phyloP scores from a whole-genome alignment of 768 basidiomycete genomes.

The Collybia sordida region DNA sequence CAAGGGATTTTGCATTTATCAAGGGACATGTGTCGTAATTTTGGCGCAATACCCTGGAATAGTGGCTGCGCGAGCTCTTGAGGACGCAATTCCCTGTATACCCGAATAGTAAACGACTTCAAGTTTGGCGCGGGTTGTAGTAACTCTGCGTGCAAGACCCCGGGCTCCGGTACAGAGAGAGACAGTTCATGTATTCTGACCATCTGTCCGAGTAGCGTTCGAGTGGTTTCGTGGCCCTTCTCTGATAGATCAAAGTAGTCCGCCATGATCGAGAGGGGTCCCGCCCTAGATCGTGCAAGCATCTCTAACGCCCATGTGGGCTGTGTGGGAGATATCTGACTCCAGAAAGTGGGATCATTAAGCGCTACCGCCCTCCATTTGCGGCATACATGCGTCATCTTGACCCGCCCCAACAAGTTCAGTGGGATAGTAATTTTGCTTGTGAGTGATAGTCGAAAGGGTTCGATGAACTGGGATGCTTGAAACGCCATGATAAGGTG shows the following conservation, averaged over 20 bases:
- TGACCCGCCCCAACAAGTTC: not conserved
- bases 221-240: not conserved
- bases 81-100: not conserved
- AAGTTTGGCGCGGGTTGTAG: not conserved
- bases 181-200: slow-evolving; percentile 4
- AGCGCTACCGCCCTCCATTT: slow-evolving; percentile 5
- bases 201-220: not conserved
- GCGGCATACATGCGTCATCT: slow-evolving; percentile 5
- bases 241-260: slow-evolving; percentile 2
- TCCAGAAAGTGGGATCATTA: slow-evolving; percentile 4
- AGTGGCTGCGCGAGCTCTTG: not conserved
- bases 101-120: not conserved
- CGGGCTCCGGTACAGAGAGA: not conserved
- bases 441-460: slow-evolving; percentile 2
- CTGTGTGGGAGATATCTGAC: slow-evolving; percentile 1
- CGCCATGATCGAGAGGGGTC: slow-evolving; percentile 1
- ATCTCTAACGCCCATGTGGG: slow-evolving; percentile 3
- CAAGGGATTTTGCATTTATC: slow-evolving; percentile 1
- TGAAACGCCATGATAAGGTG: slow-evolving; percentile 4
- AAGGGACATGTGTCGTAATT: slow-evolving; percentile 2
- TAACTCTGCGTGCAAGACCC: not conserved
- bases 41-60: not conserved
- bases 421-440: not conserved
- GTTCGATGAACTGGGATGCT: not conserved
- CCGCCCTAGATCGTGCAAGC: slow-evolving; percentile 1